Base-by-base conservation (phyloP, 768 basidiomycete species). In the Tylopilus intermedius region DNA sequence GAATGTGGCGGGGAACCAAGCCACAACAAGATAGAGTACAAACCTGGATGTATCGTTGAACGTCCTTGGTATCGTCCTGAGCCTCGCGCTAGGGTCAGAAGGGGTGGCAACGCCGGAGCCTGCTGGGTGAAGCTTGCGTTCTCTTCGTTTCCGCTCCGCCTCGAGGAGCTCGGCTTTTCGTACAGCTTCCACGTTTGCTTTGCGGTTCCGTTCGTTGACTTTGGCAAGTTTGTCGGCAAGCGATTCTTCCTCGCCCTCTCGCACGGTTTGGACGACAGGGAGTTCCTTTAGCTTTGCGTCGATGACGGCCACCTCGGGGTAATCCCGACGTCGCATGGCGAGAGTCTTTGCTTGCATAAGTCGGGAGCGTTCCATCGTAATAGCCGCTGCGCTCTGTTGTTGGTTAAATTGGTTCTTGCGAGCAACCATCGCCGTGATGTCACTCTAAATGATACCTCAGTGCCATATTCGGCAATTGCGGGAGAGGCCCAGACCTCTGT, bases 181-280 rank as follows among this genome's bases (percentile, higher is more conserved):
- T 48, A 93, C 81, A 4, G 81, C 81, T 62, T 94, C 95, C 58
- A 82, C 57, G 52, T 95, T 95, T 29, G 86, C 85, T 65, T 81
- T 86, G 51, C 89, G 79, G 67, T 97, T 97, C 51, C 92, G 81
- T 71, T 94, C 91, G 65, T 95, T 97, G 49, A 98, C 84, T 63
- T 74, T 82, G 14, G 88, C 81, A 24, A 95, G 76, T 63, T 80
- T 70, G 57, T 89, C 61, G 9, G 62, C 67, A 6, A 67, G 63
- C 6, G 69, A 69, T 55, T 66, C 67, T 18, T 63, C 65, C 4
- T 66, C 64, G 8, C 64, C 65, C 45, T 65, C 67, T 41, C 62
- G 60, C 9, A 39, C 18, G n/a, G 7, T 43, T 38, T 60, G 60
- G n/a, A 56, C 44, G 13, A 43, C 51, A 9, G 66, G 66, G 15